phyloP scores from a whole-genome alignment of 2,329 filamentous ascomycete genomes.

The Xenosphaeropsis pyriputrescens region DNA sequence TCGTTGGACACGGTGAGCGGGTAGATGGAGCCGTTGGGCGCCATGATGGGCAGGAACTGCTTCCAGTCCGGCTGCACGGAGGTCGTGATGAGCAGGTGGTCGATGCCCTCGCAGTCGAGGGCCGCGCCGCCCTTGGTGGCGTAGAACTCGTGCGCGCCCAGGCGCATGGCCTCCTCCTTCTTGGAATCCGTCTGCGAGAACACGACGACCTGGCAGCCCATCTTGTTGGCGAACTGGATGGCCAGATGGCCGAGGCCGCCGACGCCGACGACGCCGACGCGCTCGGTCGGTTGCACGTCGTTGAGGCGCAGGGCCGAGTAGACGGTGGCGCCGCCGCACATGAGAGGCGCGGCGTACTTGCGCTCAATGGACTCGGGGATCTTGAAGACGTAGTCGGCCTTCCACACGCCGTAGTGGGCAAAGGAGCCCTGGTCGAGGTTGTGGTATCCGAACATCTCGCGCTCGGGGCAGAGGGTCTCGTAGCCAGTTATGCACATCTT shows the following conservation, averaged over 20 bases:
- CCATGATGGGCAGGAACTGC: conserved; percentile 44
- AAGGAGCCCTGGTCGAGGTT: conserved; percentile 33
- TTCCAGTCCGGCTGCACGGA: conserved; percentile 38
- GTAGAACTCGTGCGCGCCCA: conserved; percentile 48
- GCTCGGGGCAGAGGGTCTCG: conserved; percentile 26
- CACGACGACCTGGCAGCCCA: conserved; percentile 45
- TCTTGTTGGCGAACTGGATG: conserved; percentile 46
- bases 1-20: conserved; percentile 49
- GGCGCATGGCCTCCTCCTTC: conserved; percentile 41
- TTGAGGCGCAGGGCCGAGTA: conserved; percentile 20
- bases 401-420: conserved; percentile 21
- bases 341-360: conserved; percentile 26
- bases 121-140: conserved; percentile 27
- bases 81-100: conserved; percentile 16
- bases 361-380: conserved; percentile 23
- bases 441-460: conserved; percentile 24
- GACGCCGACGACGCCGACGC: conserved; percentile 32
- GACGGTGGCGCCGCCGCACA: conserved; percentile 30
- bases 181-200: conserved; percentile 46
- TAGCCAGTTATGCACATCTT: conserved; percentile 26
- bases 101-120: conserved; percentile 12
- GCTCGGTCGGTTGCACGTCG: conserved; percentile 16
- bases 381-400: conserved; percentile 22
- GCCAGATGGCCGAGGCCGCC: conserved; percentile 48
- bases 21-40: conserved; percentile 42